These are phyloP conservation scores for Ustilago tritici DNA, from an alignment of 1,284 basidiomycete species.

Conservation along the genomic window DNA sequence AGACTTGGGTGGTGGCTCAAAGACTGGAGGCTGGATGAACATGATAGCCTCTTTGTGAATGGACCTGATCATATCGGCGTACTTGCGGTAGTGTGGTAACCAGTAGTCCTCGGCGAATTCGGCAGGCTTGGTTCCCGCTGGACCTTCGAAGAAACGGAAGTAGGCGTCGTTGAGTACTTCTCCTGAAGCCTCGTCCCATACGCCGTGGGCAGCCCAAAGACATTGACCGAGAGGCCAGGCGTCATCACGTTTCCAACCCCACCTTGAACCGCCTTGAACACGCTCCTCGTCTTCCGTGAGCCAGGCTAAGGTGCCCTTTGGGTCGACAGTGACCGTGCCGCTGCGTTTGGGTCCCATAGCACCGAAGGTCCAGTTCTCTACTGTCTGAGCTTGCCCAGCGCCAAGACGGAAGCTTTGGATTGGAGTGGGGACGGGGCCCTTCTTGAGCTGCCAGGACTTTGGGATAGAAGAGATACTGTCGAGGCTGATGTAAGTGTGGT, in stretches of 20 bases:
- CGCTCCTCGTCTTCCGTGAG: slow-evolving; percentile 56
- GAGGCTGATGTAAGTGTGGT: slow-evolving; percentile 85
- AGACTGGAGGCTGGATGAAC: slow-evolving; percentile 93
- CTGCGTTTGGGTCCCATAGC: slow-evolving; percentile 81
- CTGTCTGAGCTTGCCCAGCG: slow-evolving; percentile 84
- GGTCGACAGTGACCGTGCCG: slow-evolving; percentile 84
- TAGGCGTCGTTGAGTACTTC: slow-evolving; percentile 82
- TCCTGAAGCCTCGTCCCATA: slow-evolving; percentile 84
- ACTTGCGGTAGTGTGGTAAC: slow-evolving; percentile 80
- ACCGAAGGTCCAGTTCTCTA: slow-evolving; percentile 88
- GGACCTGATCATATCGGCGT: slow-evolving; percentile 76
- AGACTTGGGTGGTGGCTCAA: slow-evolving; percentile 78
- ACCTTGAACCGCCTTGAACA: slow-evolving; percentile 69
- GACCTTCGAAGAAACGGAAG: slow-evolving; percentile 73
- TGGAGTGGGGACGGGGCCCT: slow-evolving; percentile 87
- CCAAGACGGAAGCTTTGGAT: slow-evolving; percentile 86
- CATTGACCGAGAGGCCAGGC: slow-evolving; percentile 87
- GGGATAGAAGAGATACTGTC: slow-evolving; percentile 72
- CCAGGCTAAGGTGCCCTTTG: slow-evolving; percentile 75
- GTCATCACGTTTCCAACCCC: slow-evolving; percentile 83
- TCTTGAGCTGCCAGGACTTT: slow-evolving; percentile 73
- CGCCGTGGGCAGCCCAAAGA: slow-evolving; percentile 88
- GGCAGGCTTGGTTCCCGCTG: slow-evolving; percentile 70
- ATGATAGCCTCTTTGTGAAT: slow-evolving; percentile 86
- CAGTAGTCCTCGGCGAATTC: slow-evolving; percentile 86